phyloP scores from a whole-genome alignment of 352 stramenopile genomes.

The Thalassiosira pacifica region DNA sequence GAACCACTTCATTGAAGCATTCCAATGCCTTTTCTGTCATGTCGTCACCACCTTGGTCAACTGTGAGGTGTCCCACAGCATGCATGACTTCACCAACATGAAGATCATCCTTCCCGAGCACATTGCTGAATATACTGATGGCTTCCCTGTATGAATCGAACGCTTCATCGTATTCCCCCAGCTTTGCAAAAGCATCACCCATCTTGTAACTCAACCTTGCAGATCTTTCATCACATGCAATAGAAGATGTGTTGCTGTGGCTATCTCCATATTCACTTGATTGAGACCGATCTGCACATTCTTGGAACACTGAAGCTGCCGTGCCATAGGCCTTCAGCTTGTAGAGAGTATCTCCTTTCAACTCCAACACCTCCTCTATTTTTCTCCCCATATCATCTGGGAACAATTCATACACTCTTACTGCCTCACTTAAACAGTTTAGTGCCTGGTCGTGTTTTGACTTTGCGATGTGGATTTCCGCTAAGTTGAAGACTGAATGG shows the following conservation, averaged over 20 bases:
- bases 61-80: conserved; percentile 59
- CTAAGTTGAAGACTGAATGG: conserved; percentile 61
- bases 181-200: conserved; percentile 51
- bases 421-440: conserved; percentile 64
- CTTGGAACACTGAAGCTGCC: conserved; percentile 45
- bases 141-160: conserved; percentile 55
- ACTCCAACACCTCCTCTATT: conserved; percentile 48
- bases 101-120: conserved; percentile 53
- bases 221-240: conserved; percentile 33
- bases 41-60: conserved; percentile 31
- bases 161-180: conserved; percentile 63
- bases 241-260: conserved; percentile 5
- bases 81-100: conserved; percentile 62
- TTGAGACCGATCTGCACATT: conserved; percentile 45
- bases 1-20: conserved; percentile 64
- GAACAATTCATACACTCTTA: conserved; percentile 61
- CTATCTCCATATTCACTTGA: conserved; percentile 28
- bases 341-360: conserved; percentile 64
- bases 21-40: conserved; percentile 49
- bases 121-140: conserved; percentile 56
- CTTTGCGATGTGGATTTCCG: conserved; percentile 50
- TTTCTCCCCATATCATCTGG: conserved; percentile 25
- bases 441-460: conserved; percentile 56
- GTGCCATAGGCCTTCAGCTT: conserved; percentile 40
- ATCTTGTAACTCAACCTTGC: conserved; percentile 60